phyloP scores from a whole-genome alignment of 2,329 filamentous ascomycete genomes.

The Aspergillus viridinutans region DNA sequence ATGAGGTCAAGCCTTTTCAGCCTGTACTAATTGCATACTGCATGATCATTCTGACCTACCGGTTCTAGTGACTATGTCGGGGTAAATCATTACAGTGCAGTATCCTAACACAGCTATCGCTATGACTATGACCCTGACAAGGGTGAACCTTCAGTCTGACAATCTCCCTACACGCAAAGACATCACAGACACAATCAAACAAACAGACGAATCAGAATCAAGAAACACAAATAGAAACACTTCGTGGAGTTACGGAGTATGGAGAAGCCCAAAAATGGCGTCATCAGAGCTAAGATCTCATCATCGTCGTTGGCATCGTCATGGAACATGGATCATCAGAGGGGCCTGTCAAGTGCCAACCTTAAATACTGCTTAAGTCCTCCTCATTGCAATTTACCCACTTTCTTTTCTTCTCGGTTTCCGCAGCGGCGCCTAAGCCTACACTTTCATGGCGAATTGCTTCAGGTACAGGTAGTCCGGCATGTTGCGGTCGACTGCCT shows the following conservation, averaged over 20 bases:
- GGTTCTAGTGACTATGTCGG: no score
- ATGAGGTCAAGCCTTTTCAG: neutral
- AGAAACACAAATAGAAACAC: neutral
- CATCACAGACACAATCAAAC: neutral
- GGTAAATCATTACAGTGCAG: neutral
- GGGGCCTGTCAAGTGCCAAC: neutral
- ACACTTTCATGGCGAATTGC: constrained; percentile 58
- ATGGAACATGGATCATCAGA: neutral
- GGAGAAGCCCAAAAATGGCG: constrained; percentile 18
- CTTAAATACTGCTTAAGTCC: neutral
- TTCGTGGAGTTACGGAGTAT: no score
- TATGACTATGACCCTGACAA: no score
- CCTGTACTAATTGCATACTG: neutral
- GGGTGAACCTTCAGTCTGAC: neutral
- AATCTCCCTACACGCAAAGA: constrained; percentile 12
- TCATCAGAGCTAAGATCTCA: constrained; percentile 25
- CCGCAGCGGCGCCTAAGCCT: constrained; percentile 1
- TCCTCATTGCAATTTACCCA: constrained; percentile 1
- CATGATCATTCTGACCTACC: no score
- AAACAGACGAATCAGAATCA: neutral
- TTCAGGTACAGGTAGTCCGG: constrained; percentile 62
- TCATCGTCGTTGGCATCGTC: constrained; percentile 12
- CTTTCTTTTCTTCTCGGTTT: no score
- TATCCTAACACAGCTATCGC: neutral
- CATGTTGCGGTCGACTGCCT: constrained; percentile 57